A percentile compares a stretch with the other conserved stretches of the same genome.
These are phyloP conservation scores for Tuber magnatum DNA, from an alignment of 495 filamentous ascomycete species.

Conservation along the genomic window DNA sequence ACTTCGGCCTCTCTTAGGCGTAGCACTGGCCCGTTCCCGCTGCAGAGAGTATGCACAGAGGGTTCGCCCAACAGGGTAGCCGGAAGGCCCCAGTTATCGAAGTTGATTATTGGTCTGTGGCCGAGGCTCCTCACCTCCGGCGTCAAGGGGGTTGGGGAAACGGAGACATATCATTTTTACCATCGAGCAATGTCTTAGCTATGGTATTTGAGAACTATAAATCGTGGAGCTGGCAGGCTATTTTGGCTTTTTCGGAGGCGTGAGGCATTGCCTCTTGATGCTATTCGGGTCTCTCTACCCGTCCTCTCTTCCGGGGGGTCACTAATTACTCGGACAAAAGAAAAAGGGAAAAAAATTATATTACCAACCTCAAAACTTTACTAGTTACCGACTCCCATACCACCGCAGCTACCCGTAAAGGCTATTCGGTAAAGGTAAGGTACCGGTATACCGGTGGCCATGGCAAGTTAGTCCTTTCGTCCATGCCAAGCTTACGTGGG, in stretches of 20 bases:
- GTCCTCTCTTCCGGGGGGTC: neutral
- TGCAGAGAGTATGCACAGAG: neutral
- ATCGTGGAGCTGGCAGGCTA: neutral
- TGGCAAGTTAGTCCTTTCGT: neutral
- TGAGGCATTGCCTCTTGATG: neutral
- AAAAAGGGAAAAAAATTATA: no score
- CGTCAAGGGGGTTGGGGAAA: neutral
- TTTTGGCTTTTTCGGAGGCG: neutral
- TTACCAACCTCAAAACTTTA: neutral
- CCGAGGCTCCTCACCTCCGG: neutral
- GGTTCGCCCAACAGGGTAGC: neutral
- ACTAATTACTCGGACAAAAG: neutral
- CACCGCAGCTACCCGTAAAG: neutral
- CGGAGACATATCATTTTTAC: neutral
- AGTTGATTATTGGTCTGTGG: neutral
- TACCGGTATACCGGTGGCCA: neutral
- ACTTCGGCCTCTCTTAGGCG: neutral
- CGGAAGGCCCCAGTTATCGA: neutral
- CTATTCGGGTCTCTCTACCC: neutral
- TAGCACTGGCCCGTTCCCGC: neutral
- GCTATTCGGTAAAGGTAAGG: neutral
- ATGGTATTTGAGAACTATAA: neutral
- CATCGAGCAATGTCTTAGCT: neutral
- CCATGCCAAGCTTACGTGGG: neutral
- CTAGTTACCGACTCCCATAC: neutral